Evolutionary conservation across 164 flowering plant species (phyloP).

Genomic region (Chimonanthus praecox): DNA sequence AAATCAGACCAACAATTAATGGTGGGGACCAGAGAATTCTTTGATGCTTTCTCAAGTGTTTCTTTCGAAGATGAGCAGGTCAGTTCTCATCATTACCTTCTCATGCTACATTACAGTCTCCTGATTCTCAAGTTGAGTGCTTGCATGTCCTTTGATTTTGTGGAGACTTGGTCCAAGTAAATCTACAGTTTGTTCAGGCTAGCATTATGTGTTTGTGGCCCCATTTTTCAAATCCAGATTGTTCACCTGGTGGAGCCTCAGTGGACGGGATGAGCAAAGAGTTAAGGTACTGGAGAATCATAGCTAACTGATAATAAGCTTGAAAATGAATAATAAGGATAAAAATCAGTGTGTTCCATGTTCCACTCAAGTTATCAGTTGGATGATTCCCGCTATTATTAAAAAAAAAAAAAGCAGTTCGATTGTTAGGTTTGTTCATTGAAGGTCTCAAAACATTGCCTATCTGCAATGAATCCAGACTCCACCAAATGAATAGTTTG

Average conservation of each 20-base stretch:
- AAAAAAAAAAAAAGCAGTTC: background rate
- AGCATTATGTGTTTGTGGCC: background rate
- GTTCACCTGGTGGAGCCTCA: background rate
- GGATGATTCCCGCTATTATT: background rate
- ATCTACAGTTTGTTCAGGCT: background rate
- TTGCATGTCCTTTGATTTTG: background rate
- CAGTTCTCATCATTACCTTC: slow-evolving; percentile 3
- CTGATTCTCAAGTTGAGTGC: background rate
- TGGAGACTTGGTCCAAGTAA: background rate
- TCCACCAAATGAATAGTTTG: background rate
- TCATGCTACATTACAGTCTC: background rate
- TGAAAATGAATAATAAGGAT: background rate
- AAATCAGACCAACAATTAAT: slow-evolving; percentile 21
- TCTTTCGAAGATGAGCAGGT: slow-evolving; percentile 26
- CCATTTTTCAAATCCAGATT: background rate
- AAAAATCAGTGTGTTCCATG: background rate
- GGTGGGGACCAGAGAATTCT: slow-evolving; percentile 24
- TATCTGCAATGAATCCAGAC: background rate
- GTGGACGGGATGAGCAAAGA: background rate
- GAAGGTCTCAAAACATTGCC: background rate
- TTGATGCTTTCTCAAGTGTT: slow-evolving; percentile 24
- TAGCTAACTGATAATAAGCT: background rate
- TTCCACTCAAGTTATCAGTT: background rate
- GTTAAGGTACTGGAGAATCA: background rate
- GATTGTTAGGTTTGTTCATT: too few species aligned